These are phyloP conservation scores for Ilyonectria destructans DNA, from an alignment of 2,329 filamentous ascomycete genomes.

Conservation along the genomic window DNA sequence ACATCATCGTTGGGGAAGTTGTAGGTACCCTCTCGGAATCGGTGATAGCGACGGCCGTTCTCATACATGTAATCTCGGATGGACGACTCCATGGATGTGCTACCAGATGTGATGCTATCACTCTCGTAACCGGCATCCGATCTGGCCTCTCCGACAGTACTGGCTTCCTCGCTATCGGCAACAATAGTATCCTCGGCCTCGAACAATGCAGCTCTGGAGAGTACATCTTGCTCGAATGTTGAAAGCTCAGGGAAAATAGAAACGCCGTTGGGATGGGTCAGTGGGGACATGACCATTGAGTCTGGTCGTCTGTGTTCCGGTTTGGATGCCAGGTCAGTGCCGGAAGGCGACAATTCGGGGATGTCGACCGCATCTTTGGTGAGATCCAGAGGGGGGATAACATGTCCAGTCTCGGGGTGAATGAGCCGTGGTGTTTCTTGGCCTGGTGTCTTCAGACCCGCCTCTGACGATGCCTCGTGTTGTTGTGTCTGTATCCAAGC, in stretches of 20 bases:
- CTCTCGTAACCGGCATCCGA: slow-evolving; percentile 59
- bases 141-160: slow-evolving; percentile 37
- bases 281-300: slow-evolving; percentile 48
- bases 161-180: slow-evolving; percentile 53
- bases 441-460: neutral
- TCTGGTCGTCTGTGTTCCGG: slow-evolving; percentile 34
- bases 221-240: slow-evolving; percentile 53
- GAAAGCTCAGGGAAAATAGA: slow-evolving; percentile 57
- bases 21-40: slow-evolving; percentile 69
- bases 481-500: neutral
- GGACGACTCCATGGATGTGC: slow-evolving; percentile 58
- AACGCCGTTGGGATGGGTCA: slow-evolving; percentile 58
- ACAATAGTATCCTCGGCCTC: slow-evolving; percentile 57
- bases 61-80: slow-evolving; percentile 69
- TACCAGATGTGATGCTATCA: slow-evolving; percentile 55
- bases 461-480: neutral
- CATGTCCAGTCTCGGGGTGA: slow-evolving; percentile 1
- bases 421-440: slow-evolving; percentile 7
- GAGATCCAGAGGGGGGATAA: neutral
- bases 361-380: neutral
- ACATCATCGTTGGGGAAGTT: slow-evolving; percentile 74
- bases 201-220: slow-evolving; percentile 55
- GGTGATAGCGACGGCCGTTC: slow-evolving; percentile 74
- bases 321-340: slow-evolving; percentile 5
- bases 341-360: slow-evolving; percentile 11